A percentile compares a stretch with the other conserved stretches of the same genome.
Evolutionary conservation across 306 rosid species (phyloP).

Genomic region (Gastrolobium villosum): DNA sequence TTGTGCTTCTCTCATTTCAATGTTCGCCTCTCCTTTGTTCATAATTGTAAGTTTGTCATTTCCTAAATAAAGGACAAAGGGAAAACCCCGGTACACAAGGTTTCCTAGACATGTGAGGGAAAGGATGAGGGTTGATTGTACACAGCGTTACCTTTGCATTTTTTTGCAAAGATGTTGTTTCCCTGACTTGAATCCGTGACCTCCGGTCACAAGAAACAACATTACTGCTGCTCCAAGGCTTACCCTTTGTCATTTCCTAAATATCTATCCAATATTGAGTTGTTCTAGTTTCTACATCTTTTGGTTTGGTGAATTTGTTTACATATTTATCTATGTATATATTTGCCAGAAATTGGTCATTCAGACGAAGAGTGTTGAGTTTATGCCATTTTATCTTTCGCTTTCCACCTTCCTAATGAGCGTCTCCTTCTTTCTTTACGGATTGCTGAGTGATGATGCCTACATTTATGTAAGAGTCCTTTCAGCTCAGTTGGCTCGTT

Average conservation of each 20-base stretch:
- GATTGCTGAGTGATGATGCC: constrained; percentile 68
- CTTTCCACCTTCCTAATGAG: constrained; percentile 94
- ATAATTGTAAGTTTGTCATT: constrained; percentile 72
- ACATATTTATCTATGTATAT: constrained; percentile 20
- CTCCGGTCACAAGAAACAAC: too few relatives aligned
- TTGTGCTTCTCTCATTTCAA: constrained; percentile 79
- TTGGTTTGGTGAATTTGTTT: constrained; percentile 28
- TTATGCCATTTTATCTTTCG: constrained; percentile 94
- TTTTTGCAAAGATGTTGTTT: too few relatives aligned
- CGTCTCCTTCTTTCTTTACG: constrained; percentile 75
- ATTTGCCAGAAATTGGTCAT: constrained; percentile 80
- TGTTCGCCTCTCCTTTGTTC: constrained; percentile 95
- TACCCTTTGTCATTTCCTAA: neutral
- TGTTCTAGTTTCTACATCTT: constrained; percentile 19
- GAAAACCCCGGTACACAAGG: too few relatives aligned
- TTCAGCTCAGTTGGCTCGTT: constrained; percentile 7
- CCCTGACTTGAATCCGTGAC: too few relatives aligned
- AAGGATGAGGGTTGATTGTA: too few relatives aligned
- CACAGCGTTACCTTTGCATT: too few relatives aligned
- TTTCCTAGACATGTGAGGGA: too few relatives aligned
- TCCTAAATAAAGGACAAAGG: neutral
- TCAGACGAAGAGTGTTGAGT: constrained; percentile 88
- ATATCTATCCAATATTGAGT: neutral
- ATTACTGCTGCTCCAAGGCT: too few relatives aligned
- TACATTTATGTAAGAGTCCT: constrained; percentile 75